phyloP scores from a whole-genome alignment of 2,329 filamentous ascomycete genomes.

The Beauveria scarabaeidicola region DNA sequence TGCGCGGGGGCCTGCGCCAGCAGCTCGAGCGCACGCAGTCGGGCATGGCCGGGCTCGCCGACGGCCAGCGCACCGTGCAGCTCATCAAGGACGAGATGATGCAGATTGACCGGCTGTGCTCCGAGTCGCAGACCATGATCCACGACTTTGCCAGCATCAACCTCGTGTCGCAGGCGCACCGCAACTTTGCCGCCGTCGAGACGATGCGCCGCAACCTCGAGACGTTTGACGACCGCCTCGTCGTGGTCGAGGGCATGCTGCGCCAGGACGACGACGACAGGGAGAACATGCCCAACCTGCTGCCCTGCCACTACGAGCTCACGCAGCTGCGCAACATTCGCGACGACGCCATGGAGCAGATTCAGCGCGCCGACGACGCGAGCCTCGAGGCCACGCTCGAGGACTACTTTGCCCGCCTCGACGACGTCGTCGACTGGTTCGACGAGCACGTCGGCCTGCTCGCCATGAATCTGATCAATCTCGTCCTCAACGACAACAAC shows the following conservation, averaged over 20 bases:
- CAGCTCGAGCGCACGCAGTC: constrained; percentile 91
- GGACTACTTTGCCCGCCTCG: constrained; percentile 81
- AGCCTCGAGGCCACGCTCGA: constrained; percentile 74
- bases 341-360: constrained; percentile 95
- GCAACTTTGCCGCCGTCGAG: constrained; percentile 91
- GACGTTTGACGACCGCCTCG: constrained; percentile 71
- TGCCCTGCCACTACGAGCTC: constrained; percentile 85
- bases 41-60: constrained; percentile 80
- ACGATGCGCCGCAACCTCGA: constrained; percentile 88
- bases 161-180: constrained; percentile 83
- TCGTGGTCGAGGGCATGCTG: constrained; percentile 68
- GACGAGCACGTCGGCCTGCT: constrained; percentile 88
- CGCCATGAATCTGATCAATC: constrained; percentile 79
- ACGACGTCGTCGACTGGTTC: constrained; percentile 87
- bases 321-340: constrained; percentile 88
- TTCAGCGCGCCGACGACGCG: constrained; percentile 63
- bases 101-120: constrained; percentile 95
- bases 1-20: constrained; percentile 78
- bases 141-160: constrained; percentile 93
- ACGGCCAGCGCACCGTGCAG: constrained; percentile 85
- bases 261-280: constrained; percentile 74
- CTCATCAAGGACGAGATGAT: constrained; percentile 97
- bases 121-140: constrained; percentile 95
- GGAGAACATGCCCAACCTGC: constrained; percentile 85
- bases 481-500: constrained; percentile 80